A percentile compares a stretch with the other conserved stretches of the same genome.
phyloP scores from a whole-genome alignment of 306 rosid species.

The Parietaria judaica region DNA sequence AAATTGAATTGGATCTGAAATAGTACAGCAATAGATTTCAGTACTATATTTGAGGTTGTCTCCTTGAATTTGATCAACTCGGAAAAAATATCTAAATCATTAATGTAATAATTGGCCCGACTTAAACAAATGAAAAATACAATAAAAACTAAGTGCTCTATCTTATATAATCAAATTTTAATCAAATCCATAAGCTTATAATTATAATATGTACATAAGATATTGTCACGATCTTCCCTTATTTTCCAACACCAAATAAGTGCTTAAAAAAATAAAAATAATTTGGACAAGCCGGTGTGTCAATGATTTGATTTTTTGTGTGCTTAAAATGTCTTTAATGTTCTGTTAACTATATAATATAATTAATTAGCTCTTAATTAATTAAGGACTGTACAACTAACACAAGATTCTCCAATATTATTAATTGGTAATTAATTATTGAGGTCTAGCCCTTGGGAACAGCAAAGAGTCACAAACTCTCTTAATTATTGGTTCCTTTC shows the following conservation, averaged over 20 bases:
- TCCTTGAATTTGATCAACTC: neutral
- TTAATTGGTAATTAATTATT: neutral
- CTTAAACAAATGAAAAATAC: no score
- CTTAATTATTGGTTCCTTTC: slow-evolving; percentile 1
- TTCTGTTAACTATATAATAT: neutral
- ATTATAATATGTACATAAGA: no score
- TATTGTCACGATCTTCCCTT: no score
- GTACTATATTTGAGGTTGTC: neutral
- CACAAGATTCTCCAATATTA: slow-evolving; percentile 12
- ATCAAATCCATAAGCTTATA: no score
- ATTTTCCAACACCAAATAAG: no score
- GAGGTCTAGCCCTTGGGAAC: neutral
- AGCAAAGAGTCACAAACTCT: slow-evolving; percentile 2
- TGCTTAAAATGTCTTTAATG: neutral
- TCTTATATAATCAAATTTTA: no score
- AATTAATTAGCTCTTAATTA: neutral
- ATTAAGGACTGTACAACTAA: neutral
- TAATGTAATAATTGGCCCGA: no score
- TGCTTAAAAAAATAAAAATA: no score
- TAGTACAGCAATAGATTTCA: neutral
- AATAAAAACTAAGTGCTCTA: neutral
- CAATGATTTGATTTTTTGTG: no score
- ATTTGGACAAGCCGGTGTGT: no score
- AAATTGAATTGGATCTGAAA: neutral
- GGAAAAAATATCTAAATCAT: neutral